Evolutionary conservation across 2,329 filamentous ascomycete species (phyloP).

Genomic region (Proliferodiscus dingleyae): DNA sequence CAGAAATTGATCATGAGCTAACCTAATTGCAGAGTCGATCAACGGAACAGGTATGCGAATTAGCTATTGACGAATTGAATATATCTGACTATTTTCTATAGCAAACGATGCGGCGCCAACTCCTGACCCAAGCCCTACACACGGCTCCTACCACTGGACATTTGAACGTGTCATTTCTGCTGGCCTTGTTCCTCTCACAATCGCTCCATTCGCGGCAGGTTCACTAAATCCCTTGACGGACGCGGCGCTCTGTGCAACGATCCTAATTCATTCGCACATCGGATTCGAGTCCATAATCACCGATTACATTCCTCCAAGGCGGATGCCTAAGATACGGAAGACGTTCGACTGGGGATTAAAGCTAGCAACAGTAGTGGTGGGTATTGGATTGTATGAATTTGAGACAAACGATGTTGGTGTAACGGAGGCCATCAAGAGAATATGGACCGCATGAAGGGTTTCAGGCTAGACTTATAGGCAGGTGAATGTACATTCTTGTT

Average conservation of each 20-base stretch:
- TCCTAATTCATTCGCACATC: constrained; percentile 92
- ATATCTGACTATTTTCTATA: constrained; percentile 33
- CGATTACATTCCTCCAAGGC: constrained; percentile 79
- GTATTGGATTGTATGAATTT: constrained; percentile 91
- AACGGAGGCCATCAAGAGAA: constrained; percentile 79
- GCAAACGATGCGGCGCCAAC: constrained; percentile 84
- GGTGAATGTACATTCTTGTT: constrained; percentile 8
- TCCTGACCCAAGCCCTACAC: constrained; percentile 65
- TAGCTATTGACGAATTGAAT: constrained; percentile 7
- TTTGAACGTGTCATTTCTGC: constrained; percentile 84
- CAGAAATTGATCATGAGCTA: constrained; percentile 34
- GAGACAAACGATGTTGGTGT: constrained; percentile 98
- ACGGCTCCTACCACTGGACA: constrained; percentile 98
- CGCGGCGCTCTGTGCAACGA: constrained; percentile 73
- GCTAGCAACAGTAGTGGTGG: constrained; percentile 71
- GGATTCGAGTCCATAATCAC: constrained; percentile 87
- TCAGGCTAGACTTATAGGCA: background rate
- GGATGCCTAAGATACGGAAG: constrained; percentile 63
- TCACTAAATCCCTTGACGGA: constrained; percentile 86
- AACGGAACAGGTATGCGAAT: constrained; percentile 63
- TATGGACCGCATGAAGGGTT: constrained; percentile 78
- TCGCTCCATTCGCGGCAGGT: constrained; percentile 88
- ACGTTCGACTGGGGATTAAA: constrained; percentile 75
- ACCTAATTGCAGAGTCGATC: constrained; percentile 58
- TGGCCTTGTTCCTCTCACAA: constrained; percentile 77